Conservation (phyloP, 768 basidiomycete species). For the Lyophyllum semitale region DNA sequence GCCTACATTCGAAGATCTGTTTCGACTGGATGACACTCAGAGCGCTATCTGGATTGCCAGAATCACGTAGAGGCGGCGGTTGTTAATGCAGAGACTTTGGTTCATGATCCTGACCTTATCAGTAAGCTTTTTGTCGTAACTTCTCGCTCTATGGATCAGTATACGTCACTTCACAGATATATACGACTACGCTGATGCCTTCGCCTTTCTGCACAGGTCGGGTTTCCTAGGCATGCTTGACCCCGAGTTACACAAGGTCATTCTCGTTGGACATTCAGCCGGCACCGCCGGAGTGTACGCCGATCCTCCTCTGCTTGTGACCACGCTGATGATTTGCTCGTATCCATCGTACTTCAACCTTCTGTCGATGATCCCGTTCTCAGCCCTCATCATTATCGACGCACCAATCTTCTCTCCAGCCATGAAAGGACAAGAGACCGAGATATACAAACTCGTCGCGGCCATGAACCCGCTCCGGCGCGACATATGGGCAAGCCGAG, state of each 20-base stretch:
- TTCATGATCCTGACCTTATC: slow-evolving; percentile 17
- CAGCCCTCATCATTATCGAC: slow-evolving; percentile 27
- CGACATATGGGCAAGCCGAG: slow-evolving; percentile 26
- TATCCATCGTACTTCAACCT: slow-evolving; percentile 29
- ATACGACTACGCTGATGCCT: slow-evolving; percentile 32
- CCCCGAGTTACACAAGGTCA: slow-evolving; percentile 22
- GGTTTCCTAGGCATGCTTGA: slow-evolving; percentile 24
- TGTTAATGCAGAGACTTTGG: slow-evolving; percentile 30
- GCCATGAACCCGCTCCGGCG: slow-evolving; percentile 24
- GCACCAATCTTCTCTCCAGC: slow-evolving; percentile 23
- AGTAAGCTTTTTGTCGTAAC: slow-evolving; percentile 11
- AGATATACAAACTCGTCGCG: slow-evolving; percentile 26
- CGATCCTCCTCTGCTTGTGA: not conserved
- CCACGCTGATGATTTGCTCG: too few relatives aligned
- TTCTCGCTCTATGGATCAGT: not conserved
- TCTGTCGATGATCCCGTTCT: slow-evolving; percentile 25
- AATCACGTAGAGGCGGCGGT: slow-evolving; percentile 39
- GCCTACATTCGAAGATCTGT: slow-evolving; percentile 33
- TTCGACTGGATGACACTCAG: slow-evolving; percentile 21
- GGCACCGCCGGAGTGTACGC: slow-evolving; percentile 30
- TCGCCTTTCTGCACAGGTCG: slow-evolving; percentile 25
- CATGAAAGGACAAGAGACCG: slow-evolving; percentile 22
- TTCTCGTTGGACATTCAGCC: slow-evolving; percentile 34
- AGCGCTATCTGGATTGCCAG: slow-evolving; percentile 31
- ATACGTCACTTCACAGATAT: slow-evolving; percentile 19